These are phyloP conservation scores for Suillus clintonianus DNA, from an alignment of 768 basidiomycete species.

Conservation along the genomic window DNA sequence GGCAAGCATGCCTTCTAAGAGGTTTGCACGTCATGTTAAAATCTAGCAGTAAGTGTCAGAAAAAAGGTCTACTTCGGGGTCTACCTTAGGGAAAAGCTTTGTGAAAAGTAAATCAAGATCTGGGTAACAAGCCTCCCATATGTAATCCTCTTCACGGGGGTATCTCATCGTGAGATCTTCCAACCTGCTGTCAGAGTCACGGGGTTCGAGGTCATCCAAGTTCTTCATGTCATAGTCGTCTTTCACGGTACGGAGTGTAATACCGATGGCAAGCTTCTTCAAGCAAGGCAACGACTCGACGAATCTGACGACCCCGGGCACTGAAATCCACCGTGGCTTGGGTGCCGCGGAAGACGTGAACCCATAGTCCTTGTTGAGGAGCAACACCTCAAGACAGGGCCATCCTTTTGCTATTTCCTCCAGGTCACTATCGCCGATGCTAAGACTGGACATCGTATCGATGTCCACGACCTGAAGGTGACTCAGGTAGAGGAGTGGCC, in stretches of 20 bases:
- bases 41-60: too few species aligned
- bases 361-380: conserved; percentile 34
- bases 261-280: neutral
- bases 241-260: neutral
- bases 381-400: conserved; percentile 43
- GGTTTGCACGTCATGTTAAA: too few species aligned
- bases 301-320: neutral
- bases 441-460: conserved; percentile 26
- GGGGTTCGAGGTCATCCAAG: neutral
- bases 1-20: too few species aligned
- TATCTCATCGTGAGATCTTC: neutral
- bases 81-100: neutral
- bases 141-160: neutral
- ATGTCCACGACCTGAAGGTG: conserved; percentile 34
- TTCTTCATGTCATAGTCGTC: neutral
- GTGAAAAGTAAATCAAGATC: neutral
- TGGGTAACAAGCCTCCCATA: neutral
- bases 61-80: too few species aligned
- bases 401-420: conserved; percentile 45
- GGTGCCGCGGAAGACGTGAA: neutral
- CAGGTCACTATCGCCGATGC: conserved; percentile 41
- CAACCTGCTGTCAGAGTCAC: neutral
- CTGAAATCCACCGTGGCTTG: neutral
- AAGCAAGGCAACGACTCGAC: neutral
- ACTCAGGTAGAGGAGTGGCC: conserved; percentile 35